Evolutionary conservation across 2,329 filamentous ascomycete genomes (phyloP).

Genomic region (Colletotrichum shisoi): DNA sequence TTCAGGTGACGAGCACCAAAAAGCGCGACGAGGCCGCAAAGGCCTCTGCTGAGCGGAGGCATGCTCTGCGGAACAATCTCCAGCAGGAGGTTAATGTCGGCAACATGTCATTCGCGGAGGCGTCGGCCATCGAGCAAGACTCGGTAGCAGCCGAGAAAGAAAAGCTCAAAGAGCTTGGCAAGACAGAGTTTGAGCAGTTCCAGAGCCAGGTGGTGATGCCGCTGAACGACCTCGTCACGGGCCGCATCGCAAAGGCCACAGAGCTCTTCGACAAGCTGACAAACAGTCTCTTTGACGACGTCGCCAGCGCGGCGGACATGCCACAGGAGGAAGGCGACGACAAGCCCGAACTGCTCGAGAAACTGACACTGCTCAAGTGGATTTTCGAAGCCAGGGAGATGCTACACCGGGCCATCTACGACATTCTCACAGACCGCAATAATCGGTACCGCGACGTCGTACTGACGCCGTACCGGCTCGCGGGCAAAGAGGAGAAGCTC

Average conservation of each 20-base stretch:
- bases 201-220: constrained; percentile 84
- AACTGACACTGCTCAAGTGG: constrained; percentile 94
- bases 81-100: constrained; percentile 81
- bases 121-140: constrained; percentile 80
- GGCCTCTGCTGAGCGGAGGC: constrained; percentile 62
- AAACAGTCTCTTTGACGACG: constrained; percentile 74
- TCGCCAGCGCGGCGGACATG: constrained; percentile 73
- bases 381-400: constrained; percentile 93
- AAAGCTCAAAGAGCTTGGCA: constrained; percentile 74
- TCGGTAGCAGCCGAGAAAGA: constrained; percentile 74
- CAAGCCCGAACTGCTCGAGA: constrained; percentile 90
- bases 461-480: constrained; percentile 77
- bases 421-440: constrained; percentile 84
- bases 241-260: constrained; percentile 76
- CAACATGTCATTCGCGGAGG: constrained; percentile 81
- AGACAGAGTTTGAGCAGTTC: constrained; percentile 84
- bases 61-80: constrained; percentile 75
- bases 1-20: constrained; percentile 63
- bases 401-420: constrained; percentile 84
- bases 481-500: constrained; percentile 80
- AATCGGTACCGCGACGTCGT: constrained; percentile 86
- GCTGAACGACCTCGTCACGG: constrained; percentile 79
- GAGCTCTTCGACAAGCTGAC: constrained; percentile 80
- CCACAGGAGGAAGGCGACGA: constrained; percentile 96
- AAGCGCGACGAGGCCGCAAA: constrained; percentile 64